Evolutionary conservation across 2,329 filamentous ascomycete genomes (phyloP), one percentile per base, ranked within the genome.

Genomic region (Uncinocarpus reesii): DNA sequence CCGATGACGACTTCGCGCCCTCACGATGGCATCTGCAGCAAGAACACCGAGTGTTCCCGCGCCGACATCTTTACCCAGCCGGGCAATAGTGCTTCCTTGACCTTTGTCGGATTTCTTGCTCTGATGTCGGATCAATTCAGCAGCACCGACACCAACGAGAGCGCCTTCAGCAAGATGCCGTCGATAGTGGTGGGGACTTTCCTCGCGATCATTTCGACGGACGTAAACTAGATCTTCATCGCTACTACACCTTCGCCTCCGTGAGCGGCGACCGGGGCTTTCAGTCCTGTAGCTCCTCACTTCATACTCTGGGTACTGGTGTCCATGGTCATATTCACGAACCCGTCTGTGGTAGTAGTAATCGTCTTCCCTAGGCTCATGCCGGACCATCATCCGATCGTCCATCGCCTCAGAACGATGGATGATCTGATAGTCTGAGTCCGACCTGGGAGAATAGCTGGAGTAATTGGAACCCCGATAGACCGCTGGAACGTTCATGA

Each of bases 81-180:
- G 74, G 40, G 74, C 70, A 29, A 74, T 60, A 24, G 71, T 70
- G 53, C 70, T 68, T 7, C 74, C 71, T 42, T 77, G 71, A 23
- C 77, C 78, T 56, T 42, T 46, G 1, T 43, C 37, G 13, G 20
- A 18, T 37, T 69, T 70, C 64, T 76, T 79, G 42, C 72, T 70
- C 53, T 77, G 78, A 55, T 75, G 75, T 43, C 78, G 71, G 15
- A 81, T 55, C 29, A 82, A 64, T 54, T 80, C 77, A 31, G 77
- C 78, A 34, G 77, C 79, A 52, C 76, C 79, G 37, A 78, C 67
- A 38, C 78, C 79, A 35, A 75, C 76, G 45, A 80, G 62, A 21
- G 77, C 76, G 40, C 79, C 79, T 57, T 79, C 78, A n/a, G 78
- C 78, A 37, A 82, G 62, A 57, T 81, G 76, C 26, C 76, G 75